Percentiles rank a stretch among this genome's conserved stretches.
phyloP scores from a whole-genome alignment of 305 asterid genomes.

The Solanum hybrid region DNA sequence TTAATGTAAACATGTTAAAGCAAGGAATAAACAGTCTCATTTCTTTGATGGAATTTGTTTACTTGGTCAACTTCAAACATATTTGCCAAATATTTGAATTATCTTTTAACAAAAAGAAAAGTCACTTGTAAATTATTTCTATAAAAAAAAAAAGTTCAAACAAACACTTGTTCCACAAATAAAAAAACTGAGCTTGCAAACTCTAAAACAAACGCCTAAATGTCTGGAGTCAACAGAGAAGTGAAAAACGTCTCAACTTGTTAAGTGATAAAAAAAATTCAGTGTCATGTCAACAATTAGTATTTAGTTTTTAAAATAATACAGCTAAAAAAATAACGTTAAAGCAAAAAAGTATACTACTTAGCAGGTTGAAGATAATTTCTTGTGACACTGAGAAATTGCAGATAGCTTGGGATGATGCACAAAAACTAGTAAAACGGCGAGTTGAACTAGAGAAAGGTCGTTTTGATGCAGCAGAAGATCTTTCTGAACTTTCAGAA shows the following conservation, averaged over 20 bases:
- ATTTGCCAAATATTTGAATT: not conserved
- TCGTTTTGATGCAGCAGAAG: slow-evolving; percentile 45
- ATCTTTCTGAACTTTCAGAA: slow-evolving; percentile 68
- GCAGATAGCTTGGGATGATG: slow-evolving; percentile 65
- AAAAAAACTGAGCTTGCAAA: not conserved
- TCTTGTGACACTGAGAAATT: not conserved
- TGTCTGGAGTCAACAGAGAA: not conserved
- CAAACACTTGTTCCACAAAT: not conserved
- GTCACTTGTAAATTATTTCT: not conserved
- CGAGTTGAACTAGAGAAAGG: slow-evolving; percentile 38
- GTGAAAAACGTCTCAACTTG: not conserved
- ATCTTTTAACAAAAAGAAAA: not conserved
- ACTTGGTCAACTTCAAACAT: not conserved
- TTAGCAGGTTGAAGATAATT: not conserved
- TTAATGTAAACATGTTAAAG: not conserved
- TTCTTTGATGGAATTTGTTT: not conserved
- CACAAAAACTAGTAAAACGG: slow-evolving; percentile 39
- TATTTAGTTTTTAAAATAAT: not conserved
- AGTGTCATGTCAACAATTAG: not conserved
- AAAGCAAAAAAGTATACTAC: not conserved
- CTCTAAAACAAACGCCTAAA: not conserved
- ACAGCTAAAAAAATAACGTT: not conserved
- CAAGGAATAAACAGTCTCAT: not conserved
- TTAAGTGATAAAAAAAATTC: not conserved
- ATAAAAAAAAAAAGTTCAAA: not conserved